phyloP scores from a whole-genome alignment of 345 rosid genomes.

The Carallia brachiata region DNA sequence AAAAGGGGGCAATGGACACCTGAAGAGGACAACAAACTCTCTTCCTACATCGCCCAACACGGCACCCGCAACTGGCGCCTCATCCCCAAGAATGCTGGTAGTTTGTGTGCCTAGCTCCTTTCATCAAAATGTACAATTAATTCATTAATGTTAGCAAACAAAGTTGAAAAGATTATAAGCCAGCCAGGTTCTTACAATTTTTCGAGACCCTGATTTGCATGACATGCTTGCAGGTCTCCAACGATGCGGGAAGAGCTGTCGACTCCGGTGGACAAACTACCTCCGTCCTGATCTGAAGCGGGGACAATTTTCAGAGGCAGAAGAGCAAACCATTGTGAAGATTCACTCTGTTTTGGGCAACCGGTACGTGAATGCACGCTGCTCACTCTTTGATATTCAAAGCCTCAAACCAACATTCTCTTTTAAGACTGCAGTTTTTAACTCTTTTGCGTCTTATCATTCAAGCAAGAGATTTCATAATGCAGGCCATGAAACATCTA shows the following conservation, averaged over 20 bases:
- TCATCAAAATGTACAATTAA: not conserved
- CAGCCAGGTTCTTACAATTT: too few species aligned
- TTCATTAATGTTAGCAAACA: too few species aligned
- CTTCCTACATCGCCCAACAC: constrained; percentile 86
- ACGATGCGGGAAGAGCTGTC: constrained; percentile 92
- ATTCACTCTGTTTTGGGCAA: constrained; percentile 94
- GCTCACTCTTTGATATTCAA: too few species aligned
- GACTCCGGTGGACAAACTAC: constrained; percentile 88
- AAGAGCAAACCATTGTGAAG: constrained; percentile 83
- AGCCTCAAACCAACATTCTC: too few species aligned
- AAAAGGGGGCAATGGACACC: constrained; percentile 99
- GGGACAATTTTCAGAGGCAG: constrained; percentile 66
- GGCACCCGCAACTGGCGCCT: constrained; percentile 97
- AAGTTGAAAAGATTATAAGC: too few species aligned
- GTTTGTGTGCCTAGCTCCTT: not conserved
- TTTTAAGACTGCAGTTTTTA: too few species aligned
- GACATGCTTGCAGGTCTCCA: constrained; percentile 52
- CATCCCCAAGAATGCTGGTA: constrained; percentile 93
- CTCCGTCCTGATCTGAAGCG: constrained; percentile 89
- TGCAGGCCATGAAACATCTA: too few species aligned
- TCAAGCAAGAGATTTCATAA: too few species aligned
- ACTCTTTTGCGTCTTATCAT: too few species aligned
- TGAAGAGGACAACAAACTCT: constrained; percentile 94
- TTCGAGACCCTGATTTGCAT: too few species aligned
- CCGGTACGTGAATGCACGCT: constrained; percentile 34